Base-by-base conservation (phyloP, 495 filamentous ascomycete species). In the Tuber indicum region DNA sequence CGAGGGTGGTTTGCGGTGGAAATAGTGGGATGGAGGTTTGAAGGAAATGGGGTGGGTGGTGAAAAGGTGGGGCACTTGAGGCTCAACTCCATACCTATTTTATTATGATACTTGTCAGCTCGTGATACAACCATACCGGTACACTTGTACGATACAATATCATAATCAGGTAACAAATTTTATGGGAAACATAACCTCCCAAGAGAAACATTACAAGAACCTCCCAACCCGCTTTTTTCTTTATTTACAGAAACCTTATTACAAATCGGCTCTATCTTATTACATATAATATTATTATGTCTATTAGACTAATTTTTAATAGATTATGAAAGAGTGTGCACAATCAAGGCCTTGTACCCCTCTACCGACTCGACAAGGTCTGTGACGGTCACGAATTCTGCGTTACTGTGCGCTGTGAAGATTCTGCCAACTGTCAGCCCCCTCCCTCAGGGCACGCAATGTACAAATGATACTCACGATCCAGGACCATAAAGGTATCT, bases 401-500 rank as follows among this genome's bases (percentile, higher is more conserved):
- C 86, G 79, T 93, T 91, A 2, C 91, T 89, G 85, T 98, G 95
- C 9, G 95, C 94, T 72, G 96, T 92, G 72, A 94, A 86, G 74
- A 98, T 97, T 52, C 75, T 78, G 49, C 9, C 49, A 43, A 3
- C 17, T 32, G 9, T 41, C n/a, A 21, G 46, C 69, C n/a, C 70
- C 52, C 72, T 17, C 19, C 32, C 5, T 21, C 43, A 36, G 44
- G 17, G 16, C n/a, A 47, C 9, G 3, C 43, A 16, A 5, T 26
- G 2, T n/a, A n/a, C 46, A 41, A 23, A 14, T 21, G 46, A 42
- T 16, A 78, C 77, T 45, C 73, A 78, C 76, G 86, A 92, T 0
- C 94, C 94, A 0, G 93, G 94, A 0, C 94, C 94, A 85, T 94
- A 98, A 66, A 97, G 85, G 84, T 97, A 98, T 71, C 91, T 88